A percentile compares a stretch with the other conserved stretches of the same genome.
Conservation (phyloP, 768 basidiomycete species). For the Baorangia bicolor region DNA sequence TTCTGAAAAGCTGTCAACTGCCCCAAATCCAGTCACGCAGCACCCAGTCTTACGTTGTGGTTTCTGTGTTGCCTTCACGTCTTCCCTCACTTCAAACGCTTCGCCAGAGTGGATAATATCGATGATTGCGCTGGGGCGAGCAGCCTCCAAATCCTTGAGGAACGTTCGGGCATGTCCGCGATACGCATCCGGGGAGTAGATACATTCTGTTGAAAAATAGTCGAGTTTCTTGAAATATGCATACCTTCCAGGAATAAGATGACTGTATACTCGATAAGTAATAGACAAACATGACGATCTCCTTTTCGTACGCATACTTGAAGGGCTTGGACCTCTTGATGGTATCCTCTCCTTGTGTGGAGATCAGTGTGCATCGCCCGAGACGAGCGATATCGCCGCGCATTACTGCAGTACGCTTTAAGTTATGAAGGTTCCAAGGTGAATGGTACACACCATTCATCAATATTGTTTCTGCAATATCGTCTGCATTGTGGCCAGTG, state of each 20-base stretch:
- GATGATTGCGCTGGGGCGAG: slow-evolving; percentile 92
- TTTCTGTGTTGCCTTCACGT: slow-evolving; percentile 82
- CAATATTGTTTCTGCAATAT: slow-evolving; percentile 96
- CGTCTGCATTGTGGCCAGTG: slow-evolving; percentile 98
- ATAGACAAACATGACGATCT: slow-evolving; percentile 88
- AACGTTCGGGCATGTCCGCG: slow-evolving; percentile 94
- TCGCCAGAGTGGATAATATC: slow-evolving; percentile 98
- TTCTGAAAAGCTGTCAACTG: slow-evolving; percentile 45
- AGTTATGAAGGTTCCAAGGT: neutral
- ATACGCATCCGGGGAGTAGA: slow-evolving; percentile 98
- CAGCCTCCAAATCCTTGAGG: slow-evolving; percentile 92
- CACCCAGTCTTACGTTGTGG: slow-evolving; percentile 64
- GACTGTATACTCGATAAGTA: neutral
- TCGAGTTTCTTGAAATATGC: slow-evolving; percentile 99
- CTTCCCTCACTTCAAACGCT: slow-evolving; percentile 82
- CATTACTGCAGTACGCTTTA: slow-evolving; percentile 67
- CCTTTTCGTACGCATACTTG: slow-evolving; percentile 99
- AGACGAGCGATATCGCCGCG: slow-evolving; percentile 95
- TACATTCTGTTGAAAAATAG: slow-evolving; percentile 99
- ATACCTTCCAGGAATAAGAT: slow-evolving; percentile 60
- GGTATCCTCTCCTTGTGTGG: slow-evolving; percentile 94
- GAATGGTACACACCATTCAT: slow-evolving; percentile 83
- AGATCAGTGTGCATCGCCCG: slow-evolving; percentile 90
- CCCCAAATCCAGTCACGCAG: neutral
- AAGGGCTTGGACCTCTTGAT: slow-evolving; percentile 99